Evolutionary conservation across 2,329 filamentous ascomycete genomes (phyloP), one percentile per base, ranked within the genome.

Genomic region (Trichophyton benhamiae): DNA sequence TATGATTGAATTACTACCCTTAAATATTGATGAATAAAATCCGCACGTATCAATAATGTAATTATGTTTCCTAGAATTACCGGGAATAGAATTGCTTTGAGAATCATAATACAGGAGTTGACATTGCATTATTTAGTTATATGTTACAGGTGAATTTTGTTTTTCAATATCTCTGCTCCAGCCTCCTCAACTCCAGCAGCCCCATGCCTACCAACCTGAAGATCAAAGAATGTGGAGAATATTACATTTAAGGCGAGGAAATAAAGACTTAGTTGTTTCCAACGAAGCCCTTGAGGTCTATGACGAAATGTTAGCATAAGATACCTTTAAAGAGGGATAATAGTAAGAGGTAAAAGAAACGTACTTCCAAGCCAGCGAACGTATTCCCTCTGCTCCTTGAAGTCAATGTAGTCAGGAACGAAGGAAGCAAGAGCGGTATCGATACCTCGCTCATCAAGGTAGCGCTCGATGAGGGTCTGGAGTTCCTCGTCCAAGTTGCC

Each of bases 341-440:
- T 7, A 48, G 8, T 27, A 13, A 22, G 11, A 15, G 20, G 7
- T 6, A 25, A 20, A 30, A 7, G 5, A 61, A 60, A 70, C 80
- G 75, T 75, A 82, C 82, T 84, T 75, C 85, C 83, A 75, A 99
- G 79, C 94, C 95, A 99, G 67, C 82, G 79, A 64, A 95, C 79
- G 76, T 99, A 99, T 82, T 99, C 94, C 78, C 86, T 88, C 84
- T 97, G 92, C 84, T 99, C 94, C 86, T 99, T 99, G 77, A 88
- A 84, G 73, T 97, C 91, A 71, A 97, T 91, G 79, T 96, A 99
- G 75, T 97, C 91, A 42, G 91, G 90, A 52, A 95, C 87, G 76
- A 97, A 96, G 67, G 91, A 79, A 60, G 91, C 92, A 69, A 99
- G 83, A 63, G 87, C 83, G 68, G 87, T 86, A 71, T 92, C 90